Conservation (phyloP, 805 yeast species). For the Candida nitratophila region DNA sequence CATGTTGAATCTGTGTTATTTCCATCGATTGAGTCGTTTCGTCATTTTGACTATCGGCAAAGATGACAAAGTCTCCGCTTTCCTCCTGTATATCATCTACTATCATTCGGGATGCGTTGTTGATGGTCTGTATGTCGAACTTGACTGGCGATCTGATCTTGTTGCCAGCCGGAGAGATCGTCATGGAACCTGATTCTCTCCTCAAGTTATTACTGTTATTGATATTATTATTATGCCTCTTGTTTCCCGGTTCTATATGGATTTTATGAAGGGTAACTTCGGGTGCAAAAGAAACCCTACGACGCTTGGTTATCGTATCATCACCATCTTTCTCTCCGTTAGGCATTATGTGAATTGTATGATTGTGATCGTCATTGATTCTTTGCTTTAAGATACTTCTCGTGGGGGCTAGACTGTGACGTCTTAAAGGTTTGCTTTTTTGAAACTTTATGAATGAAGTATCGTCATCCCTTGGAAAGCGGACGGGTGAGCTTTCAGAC, state of each 20-base stretch:
- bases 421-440: conserved; percentile 8
- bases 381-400: conserved; percentile 32
- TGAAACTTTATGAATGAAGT: background rate
- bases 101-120: background rate
- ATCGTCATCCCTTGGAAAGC: background rate
- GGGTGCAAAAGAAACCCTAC: conserved; percentile 75
- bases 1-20: background rate
- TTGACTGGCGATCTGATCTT: background rate
- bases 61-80: background rate
- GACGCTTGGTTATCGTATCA: conserved; percentile 17
- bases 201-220: no score
- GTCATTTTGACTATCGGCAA: conserved; percentile 3
- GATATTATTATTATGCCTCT: background rate
- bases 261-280: conserved; percentile 58
- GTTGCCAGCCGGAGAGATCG: conserved; percentile 15
- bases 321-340: background rate
- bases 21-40: conserved; percentile 6
- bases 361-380: conserved; percentile 18
- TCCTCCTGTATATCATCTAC: background rate
- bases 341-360: conserved; percentile 32
- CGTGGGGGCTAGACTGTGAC: conserved; percentile 30
- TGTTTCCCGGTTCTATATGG: background rate
- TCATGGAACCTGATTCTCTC: conserved; percentile 23
- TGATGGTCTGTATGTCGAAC: conserved; percentile 3
- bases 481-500: background rate